Base-by-base conservation (phyloP, 192 early-diverging fungal species). In the Podila verticillata region DNA sequence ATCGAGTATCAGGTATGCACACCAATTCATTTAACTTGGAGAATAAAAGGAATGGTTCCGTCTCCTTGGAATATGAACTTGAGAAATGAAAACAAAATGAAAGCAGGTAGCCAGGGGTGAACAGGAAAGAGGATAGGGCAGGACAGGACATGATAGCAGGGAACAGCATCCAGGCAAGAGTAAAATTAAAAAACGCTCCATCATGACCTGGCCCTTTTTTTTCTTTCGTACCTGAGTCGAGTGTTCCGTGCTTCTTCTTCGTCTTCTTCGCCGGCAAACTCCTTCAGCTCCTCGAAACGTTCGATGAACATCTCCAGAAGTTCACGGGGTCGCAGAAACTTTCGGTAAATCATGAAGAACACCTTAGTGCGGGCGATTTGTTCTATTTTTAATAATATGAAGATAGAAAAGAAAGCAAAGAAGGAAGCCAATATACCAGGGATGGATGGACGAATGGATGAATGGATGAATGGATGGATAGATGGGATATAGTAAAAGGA, bases 251-350 rank as follows among this genome's bases (percentile, higher is more conserved):
- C 60, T 39, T 70, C 64, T 54, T 54, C 51, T 5, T 72, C 75
- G n/a, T 79, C 65, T 10, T 79, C 75, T n/a, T 72, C 61, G 22
- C 66, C 70, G 19, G 60, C 56, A 68, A 63, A 72, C 31, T 80
- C 77, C 15, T 70, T 70, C 47, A 72, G 26, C 26, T 72, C 70
- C 48, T 80, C 77, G 44, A 80, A 80, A 7, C 77, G 70, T 17
- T 68, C 61, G 9, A 80, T 80, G 35, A 80, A 66, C 70, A 72
- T 80, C 34, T 80, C 77, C 77, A 80, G 72, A 26, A 80, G 66
- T 72, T 80, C 70, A 63, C 77, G 77, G 61, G 77, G 77, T 68
- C 70, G 69, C 15, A 80, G 61, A 61, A 80, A 80, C 44, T 80
- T 80, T 29, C 77, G 65, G 35, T 80, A 80, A 32, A 80, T 80